These are phyloP conservation scores for Sarocladium oryzae DNA, from an alignment of 2,329 filamentous ascomycete genomes.

Conservation along the genomic window DNA sequence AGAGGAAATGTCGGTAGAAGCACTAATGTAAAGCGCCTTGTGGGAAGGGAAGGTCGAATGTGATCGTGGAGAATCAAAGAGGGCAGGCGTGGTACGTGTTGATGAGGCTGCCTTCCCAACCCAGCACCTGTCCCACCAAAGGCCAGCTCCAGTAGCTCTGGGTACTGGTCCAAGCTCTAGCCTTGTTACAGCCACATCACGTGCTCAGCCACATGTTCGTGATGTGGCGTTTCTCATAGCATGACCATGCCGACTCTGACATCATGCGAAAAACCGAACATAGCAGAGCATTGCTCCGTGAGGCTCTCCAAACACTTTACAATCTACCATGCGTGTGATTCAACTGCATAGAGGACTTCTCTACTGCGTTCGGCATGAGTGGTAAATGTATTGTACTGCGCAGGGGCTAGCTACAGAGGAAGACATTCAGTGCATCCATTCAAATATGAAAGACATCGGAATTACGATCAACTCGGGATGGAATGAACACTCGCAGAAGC, in stretches of 20 bases:
- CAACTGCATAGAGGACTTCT: too few species aligned
- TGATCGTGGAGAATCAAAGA: slow-evolving; percentile 4
- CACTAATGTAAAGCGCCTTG: not conserved
- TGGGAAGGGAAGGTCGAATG: slow-evolving; percentile 8
- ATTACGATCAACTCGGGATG: not conserved
- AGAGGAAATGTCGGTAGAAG: slow-evolving; percentile 11
- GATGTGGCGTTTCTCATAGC: not conserved
- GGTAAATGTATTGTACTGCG: too few species aligned
- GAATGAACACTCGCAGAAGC: not conserved
- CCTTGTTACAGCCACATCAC: slow-evolving; percentile 8
- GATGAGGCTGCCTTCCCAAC: slow-evolving; percentile 10
- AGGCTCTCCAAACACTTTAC: too few species aligned
- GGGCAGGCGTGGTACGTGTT: slow-evolving; percentile 4
- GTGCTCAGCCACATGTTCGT: slow-evolving; percentile 4
- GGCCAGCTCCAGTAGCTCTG: slow-evolving; percentile 5
- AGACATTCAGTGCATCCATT: too few species aligned
- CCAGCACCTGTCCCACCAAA: not conserved
- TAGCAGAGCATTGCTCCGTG: too few species aligned
- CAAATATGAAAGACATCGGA: not conserved
- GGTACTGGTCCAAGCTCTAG: slow-evolving; percentile 4
- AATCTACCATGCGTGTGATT: too few species aligned
- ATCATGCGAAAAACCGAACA: too few species aligned
- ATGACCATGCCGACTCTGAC: not conserved
- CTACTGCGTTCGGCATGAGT: too few species aligned
- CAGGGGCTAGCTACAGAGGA: too few species aligned